phyloP scores from a whole-genome alignment of 1,284 basidiomycete species.

The Trichosporon faecale region DNA sequence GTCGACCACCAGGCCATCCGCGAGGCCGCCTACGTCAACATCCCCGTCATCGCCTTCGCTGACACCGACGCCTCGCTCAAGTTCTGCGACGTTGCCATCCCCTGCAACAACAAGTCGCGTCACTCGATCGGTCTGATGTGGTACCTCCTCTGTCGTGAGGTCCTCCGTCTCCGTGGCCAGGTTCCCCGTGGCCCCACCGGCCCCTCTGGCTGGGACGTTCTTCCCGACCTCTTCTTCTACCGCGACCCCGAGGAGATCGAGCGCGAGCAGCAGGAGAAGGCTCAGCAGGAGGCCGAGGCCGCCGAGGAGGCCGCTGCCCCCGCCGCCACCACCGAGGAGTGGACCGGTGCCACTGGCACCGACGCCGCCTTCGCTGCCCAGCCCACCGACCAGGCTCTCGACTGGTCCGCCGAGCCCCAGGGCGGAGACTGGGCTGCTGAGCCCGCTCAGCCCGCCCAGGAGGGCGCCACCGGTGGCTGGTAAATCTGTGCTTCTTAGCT shows the following conservation, averaged over 20 bases:
- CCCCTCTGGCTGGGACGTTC: constrained; percentile 88
- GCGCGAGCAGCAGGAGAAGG: constrained; percentile 91
- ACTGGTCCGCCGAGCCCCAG: constrained; percentile 77
- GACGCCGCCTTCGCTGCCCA: constrained; percentile 76
- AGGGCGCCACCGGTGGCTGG: constrained; percentile 36
- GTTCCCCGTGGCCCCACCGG: constrained; percentile 83
- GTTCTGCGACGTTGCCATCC: constrained; percentile 97
- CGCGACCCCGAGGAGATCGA: constrained; percentile 98
- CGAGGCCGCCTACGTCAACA: constrained; percentile 99
- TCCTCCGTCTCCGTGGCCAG: constrained; percentile 89
- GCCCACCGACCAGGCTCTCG: constrained; percentile 68
- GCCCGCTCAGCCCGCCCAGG: constrained; percentile 32
- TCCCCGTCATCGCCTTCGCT: constrained; percentile 97
- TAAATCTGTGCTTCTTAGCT: constrained; percentile 23
- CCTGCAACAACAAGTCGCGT: constrained; percentile 98
- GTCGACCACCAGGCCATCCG: constrained; percentile 99
- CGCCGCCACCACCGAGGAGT: constrained; percentile 60
- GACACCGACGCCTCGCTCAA: constrained; percentile 97
- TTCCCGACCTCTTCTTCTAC: constrained; percentile 99
- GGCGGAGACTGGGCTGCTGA: constrained; percentile 43
- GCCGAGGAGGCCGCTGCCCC: constrained; percentile 57
- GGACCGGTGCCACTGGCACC: constrained; percentile 70
- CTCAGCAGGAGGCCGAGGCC: constrained; percentile 70
- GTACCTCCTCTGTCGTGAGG: constrained; percentile 98
- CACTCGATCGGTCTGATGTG: constrained; percentile 97